Evolutionary conservation across 257 asterid species (phyloP).

Genomic region (Verbascum thapsus): DNA sequence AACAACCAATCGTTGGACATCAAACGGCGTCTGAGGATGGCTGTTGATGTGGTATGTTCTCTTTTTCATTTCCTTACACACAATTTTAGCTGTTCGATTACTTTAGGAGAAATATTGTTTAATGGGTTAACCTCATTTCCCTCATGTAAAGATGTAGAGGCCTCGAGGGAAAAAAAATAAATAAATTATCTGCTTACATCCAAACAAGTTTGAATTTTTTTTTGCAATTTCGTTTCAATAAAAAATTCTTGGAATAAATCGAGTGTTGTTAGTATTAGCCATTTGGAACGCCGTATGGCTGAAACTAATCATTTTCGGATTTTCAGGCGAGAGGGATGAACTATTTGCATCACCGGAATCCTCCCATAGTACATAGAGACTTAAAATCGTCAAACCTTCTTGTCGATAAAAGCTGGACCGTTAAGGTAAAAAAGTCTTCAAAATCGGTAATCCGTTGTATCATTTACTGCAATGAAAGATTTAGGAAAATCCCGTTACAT

Average conservation of each 20-base stretch:
- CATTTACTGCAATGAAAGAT: not conserved
- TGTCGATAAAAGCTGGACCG: constrained; percentile 76
- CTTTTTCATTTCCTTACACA: constrained; percentile 1
- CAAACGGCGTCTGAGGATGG: constrained; percentile 69
- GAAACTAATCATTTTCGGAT: constrained; percentile 5
- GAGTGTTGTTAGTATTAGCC: too few species aligned
- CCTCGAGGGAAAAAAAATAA: too few species aligned
- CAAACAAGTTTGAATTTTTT: too few species aligned
- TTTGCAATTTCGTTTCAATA: too few species aligned
- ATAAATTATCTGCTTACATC: too few species aligned
- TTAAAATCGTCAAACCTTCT: constrained; percentile 81
- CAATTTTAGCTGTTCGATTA: too few species aligned
- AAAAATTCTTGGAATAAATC: too few species aligned
- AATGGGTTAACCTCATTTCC: too few species aligned
- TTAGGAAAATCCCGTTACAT: not conserved
- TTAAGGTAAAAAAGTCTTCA: constrained; percentile 52
- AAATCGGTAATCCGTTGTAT: not conserved
- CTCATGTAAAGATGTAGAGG: too few species aligned
- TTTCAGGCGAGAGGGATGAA: constrained; percentile 81
- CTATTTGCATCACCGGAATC: constrained; percentile 76
- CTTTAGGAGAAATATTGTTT: too few species aligned
- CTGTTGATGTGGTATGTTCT: constrained; percentile 68
- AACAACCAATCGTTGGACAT: constrained; percentile 57
- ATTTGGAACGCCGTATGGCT: not conserved
- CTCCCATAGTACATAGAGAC: constrained; percentile 82